Percentiles rank a stretch among this genome's conserved stretches.
Evolutionary conservation across 2,329 filamentous ascomycete genomes (phyloP).

Genomic region (Achaetomium macrosporum): DNA sequence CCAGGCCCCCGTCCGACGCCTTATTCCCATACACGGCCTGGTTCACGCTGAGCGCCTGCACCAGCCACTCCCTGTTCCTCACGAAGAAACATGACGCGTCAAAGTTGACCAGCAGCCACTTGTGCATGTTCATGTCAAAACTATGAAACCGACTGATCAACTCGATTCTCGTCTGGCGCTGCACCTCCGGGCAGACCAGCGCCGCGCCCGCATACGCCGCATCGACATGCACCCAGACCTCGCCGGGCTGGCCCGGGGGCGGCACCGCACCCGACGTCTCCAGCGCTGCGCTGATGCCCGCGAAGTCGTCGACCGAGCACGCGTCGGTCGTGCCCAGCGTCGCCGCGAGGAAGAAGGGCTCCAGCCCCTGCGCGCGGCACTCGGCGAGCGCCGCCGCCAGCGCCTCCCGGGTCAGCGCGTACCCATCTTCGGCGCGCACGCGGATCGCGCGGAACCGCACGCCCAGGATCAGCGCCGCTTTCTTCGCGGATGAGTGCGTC

Average conservation of each 20-base stretch:
- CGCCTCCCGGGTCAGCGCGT: conserved; percentile 61
- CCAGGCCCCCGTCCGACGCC: conserved; percentile 73
- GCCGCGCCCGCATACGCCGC: conserved; percentile 88
- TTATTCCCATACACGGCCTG: conserved; percentile 60
- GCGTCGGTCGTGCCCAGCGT: conserved; percentile 84
- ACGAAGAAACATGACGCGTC: conserved; percentile 79
- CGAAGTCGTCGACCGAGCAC: conserved; percentile 80
- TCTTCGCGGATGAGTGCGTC: conserved; percentile 78
- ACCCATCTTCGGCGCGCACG: conserved; percentile 56
- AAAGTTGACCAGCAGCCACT: conserved; percentile 94
- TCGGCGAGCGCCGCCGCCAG: conserved; percentile 58
- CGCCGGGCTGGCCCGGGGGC: conserved; percentile 31
- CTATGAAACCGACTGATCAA: conserved; percentile 70
- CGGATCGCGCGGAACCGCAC: conserved; percentile 71
- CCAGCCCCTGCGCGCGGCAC: conserved; percentile 61
- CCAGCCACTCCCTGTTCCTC: conserved; percentile 68
- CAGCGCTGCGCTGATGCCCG: conserved; percentile 53
- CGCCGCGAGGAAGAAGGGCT: conserved; percentile 81
- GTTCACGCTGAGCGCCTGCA: conserved; percentile 72
- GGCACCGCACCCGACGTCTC: conserved; percentile 24
- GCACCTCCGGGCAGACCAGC: conserved; percentile 74
- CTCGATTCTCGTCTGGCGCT: conserved; percentile 38
- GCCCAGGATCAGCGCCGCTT: conserved; percentile 79
- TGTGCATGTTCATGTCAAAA: conserved; percentile 95
- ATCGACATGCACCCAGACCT: conserved; percentile 89